Evolutionary conservation across 176 grass and related monocot species (phyloP).

Genomic region (Zizania latifolia): DNA sequence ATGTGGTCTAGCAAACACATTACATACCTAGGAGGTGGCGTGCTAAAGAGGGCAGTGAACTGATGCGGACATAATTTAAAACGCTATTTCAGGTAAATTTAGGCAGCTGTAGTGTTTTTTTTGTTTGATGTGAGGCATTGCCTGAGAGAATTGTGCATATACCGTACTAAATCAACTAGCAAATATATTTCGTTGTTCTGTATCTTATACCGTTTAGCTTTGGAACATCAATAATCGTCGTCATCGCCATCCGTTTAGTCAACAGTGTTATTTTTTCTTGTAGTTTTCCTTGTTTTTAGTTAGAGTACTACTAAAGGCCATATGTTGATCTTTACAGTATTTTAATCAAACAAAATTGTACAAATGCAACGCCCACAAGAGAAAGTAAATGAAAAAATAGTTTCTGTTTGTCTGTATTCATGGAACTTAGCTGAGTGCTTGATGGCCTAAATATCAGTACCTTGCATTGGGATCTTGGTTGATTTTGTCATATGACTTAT

Average conservation of each 20-base stretch:
- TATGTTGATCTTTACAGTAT: too few relatives aligned
- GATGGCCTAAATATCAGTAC: background rate
- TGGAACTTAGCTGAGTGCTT: background rate
- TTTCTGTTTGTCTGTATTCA: too few relatives aligned
- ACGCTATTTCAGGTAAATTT: conserved; percentile 76
- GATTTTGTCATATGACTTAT: too few relatives aligned
- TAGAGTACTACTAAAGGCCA: too few relatives aligned
- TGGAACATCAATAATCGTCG: background rate
- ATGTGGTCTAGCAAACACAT: conserved; percentile 60
- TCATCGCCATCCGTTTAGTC: background rate
- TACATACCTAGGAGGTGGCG: conserved; percentile 90
- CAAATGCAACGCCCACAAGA: too few relatives aligned
- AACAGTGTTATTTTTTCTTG: background rate
- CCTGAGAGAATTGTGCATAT: too few relatives aligned
- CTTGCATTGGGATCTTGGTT: background rate
- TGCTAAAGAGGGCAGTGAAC: conserved; percentile 71
- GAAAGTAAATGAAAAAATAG: too few relatives aligned
- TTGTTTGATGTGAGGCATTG: background rate
- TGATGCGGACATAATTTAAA: conserved; percentile 69
- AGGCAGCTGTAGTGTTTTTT: background rate
- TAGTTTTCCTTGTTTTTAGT: too few relatives aligned
- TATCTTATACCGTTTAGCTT: too few relatives aligned
- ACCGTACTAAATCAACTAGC: too few relatives aligned
- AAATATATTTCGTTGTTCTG: background rate
- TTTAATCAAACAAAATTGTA: too few relatives aligned